Conservation (phyloP, 257 asterid genomes). For the Nicotiana undulata region DNA sequence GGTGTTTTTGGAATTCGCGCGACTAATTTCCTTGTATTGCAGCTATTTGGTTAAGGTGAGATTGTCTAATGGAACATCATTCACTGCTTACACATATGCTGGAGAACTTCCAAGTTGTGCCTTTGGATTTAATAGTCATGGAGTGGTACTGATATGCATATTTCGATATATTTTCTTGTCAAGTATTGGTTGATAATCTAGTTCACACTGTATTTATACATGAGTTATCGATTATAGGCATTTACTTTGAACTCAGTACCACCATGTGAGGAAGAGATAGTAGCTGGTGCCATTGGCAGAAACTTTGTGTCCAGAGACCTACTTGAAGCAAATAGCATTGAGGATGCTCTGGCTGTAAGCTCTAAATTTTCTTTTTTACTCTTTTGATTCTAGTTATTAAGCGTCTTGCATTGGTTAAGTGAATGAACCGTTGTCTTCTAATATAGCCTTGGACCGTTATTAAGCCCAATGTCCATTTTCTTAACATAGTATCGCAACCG, state of each 20-base stretch:
- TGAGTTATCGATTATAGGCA: constrained; percentile 34
- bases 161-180: neutral
- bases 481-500: neutral
- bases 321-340: constrained; percentile 63
- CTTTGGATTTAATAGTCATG: constrained; percentile 71
- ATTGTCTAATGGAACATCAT: constrained; percentile 39
- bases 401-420: neutral
- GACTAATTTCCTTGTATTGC: constrained; percentile 8
- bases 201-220: neutral
- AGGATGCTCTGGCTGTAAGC: constrained; percentile 65
- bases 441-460: neutral
- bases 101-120: constrained; percentile 98
- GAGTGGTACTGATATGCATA: constrained; percentile 38
- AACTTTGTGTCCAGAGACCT: constrained; percentile 77
- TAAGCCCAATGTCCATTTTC: neutral
- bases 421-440: neutral
- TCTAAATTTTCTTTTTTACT: neutral
- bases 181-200: neutral
- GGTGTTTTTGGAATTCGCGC: neutral
- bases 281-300: constrained; percentile 66
- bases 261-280: constrained; percentile 58
- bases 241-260: constrained; percentile 86
- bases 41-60: constrained; percentile 59
- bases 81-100: constrained; percentile 88
- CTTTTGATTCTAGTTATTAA: neutral